Evolutionary conservation across 75 land plant species (phyloP).

Genomic region (Pseudotsuga menziesii): DNA sequence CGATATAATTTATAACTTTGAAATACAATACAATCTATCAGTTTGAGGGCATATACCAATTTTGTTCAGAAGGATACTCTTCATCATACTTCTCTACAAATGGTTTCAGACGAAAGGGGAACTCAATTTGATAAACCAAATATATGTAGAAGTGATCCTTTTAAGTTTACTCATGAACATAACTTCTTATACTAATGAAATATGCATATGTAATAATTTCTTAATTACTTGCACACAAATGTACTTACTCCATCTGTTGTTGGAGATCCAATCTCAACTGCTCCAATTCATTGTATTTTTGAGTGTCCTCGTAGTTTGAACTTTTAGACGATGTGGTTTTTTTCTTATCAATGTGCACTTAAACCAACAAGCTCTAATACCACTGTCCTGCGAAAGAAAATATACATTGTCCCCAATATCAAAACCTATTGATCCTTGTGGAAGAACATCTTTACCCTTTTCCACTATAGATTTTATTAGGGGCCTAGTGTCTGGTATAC

Average conservation of each 20-base stretch:
- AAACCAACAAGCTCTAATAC: conserved; percentile 88
- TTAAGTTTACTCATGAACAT: too few relatives aligned
- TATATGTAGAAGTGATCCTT: too few relatives aligned
- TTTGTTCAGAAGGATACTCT: too few relatives aligned
- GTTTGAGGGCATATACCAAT: neutral
- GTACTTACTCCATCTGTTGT: too few relatives aligned
- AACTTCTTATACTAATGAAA: too few relatives aligned
- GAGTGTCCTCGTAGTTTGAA: conserved; percentile 64
- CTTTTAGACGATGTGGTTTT: conserved; percentile 47
- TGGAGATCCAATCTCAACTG: too few relatives aligned
- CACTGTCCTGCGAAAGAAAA: conserved; percentile 80
- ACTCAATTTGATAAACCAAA: too few relatives aligned
- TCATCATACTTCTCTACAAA: too few relatives aligned
- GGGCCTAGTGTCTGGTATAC: neutral
- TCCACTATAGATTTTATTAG: neutral
- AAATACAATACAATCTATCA: neutral
- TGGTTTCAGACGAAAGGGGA: too few relatives aligned
- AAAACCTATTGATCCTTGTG: neutral
- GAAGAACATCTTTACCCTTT: neutral
- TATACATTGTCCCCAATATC: conserved; percentile 55
- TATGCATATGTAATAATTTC: too few relatives aligned
- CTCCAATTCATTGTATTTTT: conserved; percentile 44
- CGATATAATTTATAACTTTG: too few relatives aligned
- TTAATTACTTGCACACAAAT: too few relatives aligned
- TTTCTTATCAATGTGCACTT: conserved; percentile 47